Conservation (phyloP, 768 basidiomycete genomes). For the Kwoniella dendrophila region DNA sequence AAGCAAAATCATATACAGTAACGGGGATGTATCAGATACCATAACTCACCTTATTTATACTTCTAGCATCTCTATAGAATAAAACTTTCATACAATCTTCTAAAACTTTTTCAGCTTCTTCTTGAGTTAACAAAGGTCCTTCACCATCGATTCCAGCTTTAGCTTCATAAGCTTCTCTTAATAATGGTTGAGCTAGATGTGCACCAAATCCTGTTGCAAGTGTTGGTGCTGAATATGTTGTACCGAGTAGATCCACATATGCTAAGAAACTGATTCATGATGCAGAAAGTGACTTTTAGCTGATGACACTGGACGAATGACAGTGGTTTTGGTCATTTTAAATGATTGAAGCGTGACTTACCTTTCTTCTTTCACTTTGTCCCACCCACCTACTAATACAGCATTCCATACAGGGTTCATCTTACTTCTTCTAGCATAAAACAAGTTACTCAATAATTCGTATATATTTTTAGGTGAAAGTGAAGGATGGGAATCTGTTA, state of each 20-base stretch:
- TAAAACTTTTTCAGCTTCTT: constrained; percentile 75
- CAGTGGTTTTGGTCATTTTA: background rate
- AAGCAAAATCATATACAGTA: too few species aligned
- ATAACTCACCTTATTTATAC: constrained; percentile 80
- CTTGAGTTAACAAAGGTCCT: constrained; percentile 65
- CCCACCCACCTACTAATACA: constrained; percentile 85
- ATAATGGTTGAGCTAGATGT: constrained; percentile 87
- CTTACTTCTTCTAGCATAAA: constrained; percentile 86
- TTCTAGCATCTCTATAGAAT: constrained; percentile 93
- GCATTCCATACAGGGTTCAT: constrained; percentile 96
- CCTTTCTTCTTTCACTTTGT: constrained; percentile 70
- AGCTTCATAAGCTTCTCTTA: constrained; percentile 87
- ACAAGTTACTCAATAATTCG: constrained; percentile 83
- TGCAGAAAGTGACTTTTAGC: background rate
- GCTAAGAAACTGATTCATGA: constrained; percentile 73
- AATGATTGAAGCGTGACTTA: constrained; percentile 54
- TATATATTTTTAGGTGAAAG: constrained; percentile 89
- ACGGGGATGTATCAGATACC: background rate
- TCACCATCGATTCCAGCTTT: constrained; percentile 62
- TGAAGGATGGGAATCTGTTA: constrained; percentile 76
- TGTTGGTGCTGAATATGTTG: constrained; percentile 89
- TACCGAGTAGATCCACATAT: constrained; percentile 93
- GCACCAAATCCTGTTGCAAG: constrained; percentile 93
- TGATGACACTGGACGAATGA: too few species aligned
- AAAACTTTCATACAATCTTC: constrained; percentile 87